Evolutionary conservation across 345 rosid genomes (phyloP), one percentile per base, ranked within the genome.

Genomic region (Lepidium sativum): DNA sequence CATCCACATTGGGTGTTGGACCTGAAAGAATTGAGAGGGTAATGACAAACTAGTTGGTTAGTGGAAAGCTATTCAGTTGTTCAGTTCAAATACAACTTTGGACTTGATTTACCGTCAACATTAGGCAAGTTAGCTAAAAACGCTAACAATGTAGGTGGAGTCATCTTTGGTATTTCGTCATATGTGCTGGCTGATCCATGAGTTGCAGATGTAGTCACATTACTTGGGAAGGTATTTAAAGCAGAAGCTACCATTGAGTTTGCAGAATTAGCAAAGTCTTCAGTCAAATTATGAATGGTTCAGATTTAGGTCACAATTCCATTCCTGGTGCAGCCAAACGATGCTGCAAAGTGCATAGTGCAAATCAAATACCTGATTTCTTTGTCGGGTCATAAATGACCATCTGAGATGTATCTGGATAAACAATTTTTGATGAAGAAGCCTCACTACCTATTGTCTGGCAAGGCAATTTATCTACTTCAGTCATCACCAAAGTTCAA

Each of bases 1-100:
- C 75, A 75, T 89, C 97, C 54, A 82, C 94, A 43, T 83, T 83
- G 38, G 96, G 96, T 17, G 77, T 66, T 34, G 97, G 96, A 77
- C 97, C 97, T 89, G 68, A 21, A 75, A 63, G n/a, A 51, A 25
- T 47, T 54, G 42, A 43, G 63, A 43, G 49, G 33, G 27, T 13
- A 23, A 17, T 35, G 47, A 44, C 20, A 43, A 39, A 40, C 14
- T 49, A 48, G 69, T 47, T 18, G n/a, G 32, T 55, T 63, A 63
- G 69, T 15, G 13, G 54, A 62, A 10, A 39, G 31, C 6, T 33
- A 13, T 11, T 23, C 51, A 44, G 63, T 37, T 61, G 64, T 15
- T 38, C 35, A 13, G 41, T 31, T 51, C 16, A 35, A 27, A 54
- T 47, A 31, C 58, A 54, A 43, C 53, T 49, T 27, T 42, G 37